phyloP scores from a whole-genome alignment of 352 stramenopile genomes.

The Phytophthora agathidicida region DNA sequence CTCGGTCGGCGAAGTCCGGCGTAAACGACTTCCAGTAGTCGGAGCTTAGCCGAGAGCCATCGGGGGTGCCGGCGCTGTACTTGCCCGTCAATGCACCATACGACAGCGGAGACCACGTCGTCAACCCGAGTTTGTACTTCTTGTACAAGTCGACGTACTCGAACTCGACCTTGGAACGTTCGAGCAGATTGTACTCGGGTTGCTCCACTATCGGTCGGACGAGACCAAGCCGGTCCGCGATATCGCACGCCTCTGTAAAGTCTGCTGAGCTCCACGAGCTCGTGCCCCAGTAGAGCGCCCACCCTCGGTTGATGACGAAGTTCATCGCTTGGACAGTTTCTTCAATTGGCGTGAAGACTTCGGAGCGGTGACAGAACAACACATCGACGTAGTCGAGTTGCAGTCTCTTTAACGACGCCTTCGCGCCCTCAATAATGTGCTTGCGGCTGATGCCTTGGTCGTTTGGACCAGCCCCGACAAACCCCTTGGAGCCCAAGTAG shows the following conservation, averaged over 20 bases:
- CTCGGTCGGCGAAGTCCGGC: conserved; percentile 15
- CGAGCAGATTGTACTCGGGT: conserved; percentile 62
- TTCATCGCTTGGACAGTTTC: conserved; percentile 61
- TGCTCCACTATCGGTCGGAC: conserved; percentile 50
- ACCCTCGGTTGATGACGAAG: conserved; percentile 46
- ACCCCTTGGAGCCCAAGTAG: conserved; percentile 27
- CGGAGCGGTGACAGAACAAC: conserved; percentile 41
- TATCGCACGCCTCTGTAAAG: conserved; percentile 48
- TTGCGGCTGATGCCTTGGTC: conserved; percentile 42
- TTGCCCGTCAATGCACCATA: conserved; percentile 70
- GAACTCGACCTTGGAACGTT: conserved; percentile 56
- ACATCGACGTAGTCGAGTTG: conserved; percentile 47
- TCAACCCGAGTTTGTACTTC: conserved; percentile 56
- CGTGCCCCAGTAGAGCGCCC: conserved; percentile 60
- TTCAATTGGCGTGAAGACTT: conserved; percentile 43
- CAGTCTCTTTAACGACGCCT: conserved; percentile 36
- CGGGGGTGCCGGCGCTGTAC: conserved; percentile 43
- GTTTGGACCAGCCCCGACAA: conserved; percentile 26
- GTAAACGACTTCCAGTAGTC: conserved; percentile 3
- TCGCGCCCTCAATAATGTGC: conserved; percentile 57
- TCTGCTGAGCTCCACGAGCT: conserved; percentile 53
- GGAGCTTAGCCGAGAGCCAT: conserved; percentile 28
- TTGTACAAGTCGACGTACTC: conserved; percentile 61
- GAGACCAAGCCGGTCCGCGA: conserved; percentile 37
- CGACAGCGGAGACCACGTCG: conserved; percentile 36